Percentiles rank a stretch among this genome's conserved stretches.
Conservation (phyloP, 148 eudicot genomes). For the Salicornia ramosissima region DNA sequence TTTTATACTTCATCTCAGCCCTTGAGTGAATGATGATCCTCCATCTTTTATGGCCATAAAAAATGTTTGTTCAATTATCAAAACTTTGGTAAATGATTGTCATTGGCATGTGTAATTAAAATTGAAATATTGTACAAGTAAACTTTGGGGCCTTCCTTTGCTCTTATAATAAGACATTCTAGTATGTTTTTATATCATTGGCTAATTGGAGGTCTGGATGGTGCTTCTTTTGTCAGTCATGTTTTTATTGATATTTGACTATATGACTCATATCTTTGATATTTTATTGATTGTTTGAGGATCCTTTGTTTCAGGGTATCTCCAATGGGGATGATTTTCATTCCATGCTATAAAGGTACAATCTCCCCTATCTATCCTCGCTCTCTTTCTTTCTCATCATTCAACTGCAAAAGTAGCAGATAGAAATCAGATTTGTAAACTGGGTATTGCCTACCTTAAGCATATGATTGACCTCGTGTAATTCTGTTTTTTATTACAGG, state of each 20-base stretch:
- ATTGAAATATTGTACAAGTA: not conserved
- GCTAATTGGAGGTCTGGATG: not conserved
- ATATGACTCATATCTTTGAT: not conserved
- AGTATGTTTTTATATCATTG: not conserved
- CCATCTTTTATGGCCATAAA: too few species aligned
- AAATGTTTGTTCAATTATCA: too few species aligned
- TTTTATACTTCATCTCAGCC: not conserved
- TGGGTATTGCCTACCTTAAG: not conserved
- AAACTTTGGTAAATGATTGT: too few species aligned
- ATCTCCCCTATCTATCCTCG: not conserved
- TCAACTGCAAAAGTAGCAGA: too few species aligned
- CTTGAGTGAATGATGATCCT: not conserved
- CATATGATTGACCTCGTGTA: not conserved
- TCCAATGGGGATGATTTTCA: slow-evolving; percentile 97
- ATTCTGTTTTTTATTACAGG: slow-evolving; percentile 43
- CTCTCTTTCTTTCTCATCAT: not conserved
- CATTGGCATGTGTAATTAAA: not conserved
- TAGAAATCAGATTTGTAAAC: not conserved
- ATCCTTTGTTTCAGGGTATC: slow-evolving; percentile 57
- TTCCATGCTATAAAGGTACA: slow-evolving; percentile 92
- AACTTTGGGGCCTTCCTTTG: not conserved
- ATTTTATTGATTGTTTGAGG: not conserved
- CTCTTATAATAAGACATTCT: not conserved
- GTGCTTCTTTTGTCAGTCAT: not conserved
- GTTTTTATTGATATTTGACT: not conserved